These are phyloP conservation scores for Daldinia grandis DNA, from an alignment of 495 filamentous ascomycete genomes.

Conservation along the genomic window DNA sequence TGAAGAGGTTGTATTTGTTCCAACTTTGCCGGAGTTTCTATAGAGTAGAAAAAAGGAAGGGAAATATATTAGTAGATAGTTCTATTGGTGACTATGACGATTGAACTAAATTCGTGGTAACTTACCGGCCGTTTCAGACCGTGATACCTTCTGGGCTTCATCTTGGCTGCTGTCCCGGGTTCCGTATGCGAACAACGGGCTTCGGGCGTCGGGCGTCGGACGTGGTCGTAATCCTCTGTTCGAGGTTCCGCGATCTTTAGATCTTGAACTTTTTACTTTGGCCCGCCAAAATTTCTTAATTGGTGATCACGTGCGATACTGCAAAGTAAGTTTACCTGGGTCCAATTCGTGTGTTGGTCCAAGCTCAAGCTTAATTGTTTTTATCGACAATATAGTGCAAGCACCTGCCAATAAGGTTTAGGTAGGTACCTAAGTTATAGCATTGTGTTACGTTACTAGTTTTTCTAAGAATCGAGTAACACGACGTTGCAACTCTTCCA, in stretches of 20 bases:
- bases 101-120: slow-evolving; percentile 11
- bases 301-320: not conserved
- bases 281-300: not conserved
- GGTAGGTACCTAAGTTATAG: too few relatives aligned
- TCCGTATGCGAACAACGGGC: slow-evolving; percentile 22
- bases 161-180: slow-evolving; percentile 43
- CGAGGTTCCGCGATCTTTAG: slow-evolving; percentile 1
- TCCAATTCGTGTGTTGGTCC: not conserved
- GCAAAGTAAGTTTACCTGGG: not conserved
- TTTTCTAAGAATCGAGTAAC: too few relatives aligned
- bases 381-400: not conserved
- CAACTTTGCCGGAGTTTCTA: slow-evolving; percentile 93
- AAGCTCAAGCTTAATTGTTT: not conserved
- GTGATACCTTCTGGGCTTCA: slow-evolving; percentile 70
- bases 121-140: slow-evolving; percentile 69
- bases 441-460: too few relatives aligned
- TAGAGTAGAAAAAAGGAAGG: not conserved
- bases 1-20: slow-evolving; percentile 98
- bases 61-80: slow-evolving; percentile 31
- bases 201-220: too few relatives aligned
- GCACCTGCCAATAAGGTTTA: too few relatives aligned
- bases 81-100: not conserved
- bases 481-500: too few relatives aligned
- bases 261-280: not conserved
- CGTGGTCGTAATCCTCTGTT: slow-evolving; percentile 4